Conservation (phyloP, 495 filamentous ascomycete genomes). For the Penicillium bovifimosum region DNA sequence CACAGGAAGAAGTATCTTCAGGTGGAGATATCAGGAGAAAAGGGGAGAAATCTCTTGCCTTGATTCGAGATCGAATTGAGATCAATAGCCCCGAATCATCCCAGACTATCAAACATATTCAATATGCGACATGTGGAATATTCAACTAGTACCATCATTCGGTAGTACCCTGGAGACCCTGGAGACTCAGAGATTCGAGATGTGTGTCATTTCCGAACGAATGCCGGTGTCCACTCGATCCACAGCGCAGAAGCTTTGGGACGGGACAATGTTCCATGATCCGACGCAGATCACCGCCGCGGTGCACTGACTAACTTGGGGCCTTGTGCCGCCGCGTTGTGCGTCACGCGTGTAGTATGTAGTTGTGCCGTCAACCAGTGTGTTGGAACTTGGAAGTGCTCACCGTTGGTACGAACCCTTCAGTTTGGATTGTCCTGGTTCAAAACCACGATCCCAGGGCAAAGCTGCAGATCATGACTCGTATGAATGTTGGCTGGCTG, state of each 20-base stretch:
- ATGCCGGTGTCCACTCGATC: too few relatives aligned
- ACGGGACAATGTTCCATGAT: background rate
- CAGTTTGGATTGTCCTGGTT: background rate
- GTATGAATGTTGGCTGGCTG: too few relatives aligned
- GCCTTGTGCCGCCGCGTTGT: too few relatives aligned
- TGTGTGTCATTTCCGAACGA: too few relatives aligned
- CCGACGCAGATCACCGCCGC: too few relatives aligned
- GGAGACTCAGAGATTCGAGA: background rate
- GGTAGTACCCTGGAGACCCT: background rate
- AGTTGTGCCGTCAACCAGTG: constrained; percentile 9
- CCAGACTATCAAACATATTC: too few relatives aligned
- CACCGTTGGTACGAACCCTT: background rate
- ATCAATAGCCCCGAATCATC: background rate
- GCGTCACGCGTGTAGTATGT: too few relatives aligned
- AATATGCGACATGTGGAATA: background rate
- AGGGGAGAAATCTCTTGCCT: background rate
- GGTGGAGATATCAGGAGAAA: background rate
- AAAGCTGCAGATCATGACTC: background rate
- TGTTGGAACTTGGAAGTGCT: constrained; percentile 4
- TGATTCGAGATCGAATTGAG: background rate
- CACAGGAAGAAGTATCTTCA: background rate
- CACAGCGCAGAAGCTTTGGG: background rate
- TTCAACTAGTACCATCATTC: background rate
- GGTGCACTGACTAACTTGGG: too few relatives aligned
- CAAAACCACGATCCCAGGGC: background rate